Evolutionary conservation across 805 yeast genomes (phyloP), one percentile per base, ranked within the genome.

Genomic region (Cyberlindnera bimundalis): DNA sequence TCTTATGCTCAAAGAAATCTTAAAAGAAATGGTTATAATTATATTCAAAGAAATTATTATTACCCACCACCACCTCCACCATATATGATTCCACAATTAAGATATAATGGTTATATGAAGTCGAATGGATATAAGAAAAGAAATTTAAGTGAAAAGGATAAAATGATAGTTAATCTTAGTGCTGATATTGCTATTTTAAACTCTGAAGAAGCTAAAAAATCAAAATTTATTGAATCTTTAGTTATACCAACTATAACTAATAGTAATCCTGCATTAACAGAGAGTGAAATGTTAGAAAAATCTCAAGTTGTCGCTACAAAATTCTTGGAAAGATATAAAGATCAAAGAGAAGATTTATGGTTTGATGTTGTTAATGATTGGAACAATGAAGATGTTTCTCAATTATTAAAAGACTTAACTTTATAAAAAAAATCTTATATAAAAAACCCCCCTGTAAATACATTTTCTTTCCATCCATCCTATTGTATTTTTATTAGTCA

Each of bases 1-100:
- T 81, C 88, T 27, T 76, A 83, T 61, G 93, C 93, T 17, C 88
- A 81, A 62, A 71, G 82, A 62, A 78, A 79, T 65, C 75, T 79
- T 58, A 80, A 35, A n/a, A 36, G 39, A n/a, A n/a, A n/a, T n/a
- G n/a, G n/a, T n/a, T n/a, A n/a, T n/a, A n/a, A n/a, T n/a, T n/a
- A n/a, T n/a, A 8, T 12, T 14, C 16, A 30, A 18, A 21, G n/a
- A 21, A 6, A 32, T n/a, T 37, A 29, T 29, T 25, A 43, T 32
- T 31, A 37, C 18, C 39, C 47, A 16, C 33, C 19, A 7, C 18
- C 30, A 24, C n/a, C n/a, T n/a, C n/a, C n/a, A n/a, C n/a, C n/a
- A n/a, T n/a, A n/a, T n/a, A n/a, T n/a, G n/a, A n/a, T n/a, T n/a
- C n/a, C n/a, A n/a, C n/a, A n/a, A n/a, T n/a, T n/a, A n/a, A n/a